Evolutionary conservation across 257 asterid species (phyloP), one percentile per base, ranked within the genome.

Genomic region (Paraleonurus japonicus): DNA sequence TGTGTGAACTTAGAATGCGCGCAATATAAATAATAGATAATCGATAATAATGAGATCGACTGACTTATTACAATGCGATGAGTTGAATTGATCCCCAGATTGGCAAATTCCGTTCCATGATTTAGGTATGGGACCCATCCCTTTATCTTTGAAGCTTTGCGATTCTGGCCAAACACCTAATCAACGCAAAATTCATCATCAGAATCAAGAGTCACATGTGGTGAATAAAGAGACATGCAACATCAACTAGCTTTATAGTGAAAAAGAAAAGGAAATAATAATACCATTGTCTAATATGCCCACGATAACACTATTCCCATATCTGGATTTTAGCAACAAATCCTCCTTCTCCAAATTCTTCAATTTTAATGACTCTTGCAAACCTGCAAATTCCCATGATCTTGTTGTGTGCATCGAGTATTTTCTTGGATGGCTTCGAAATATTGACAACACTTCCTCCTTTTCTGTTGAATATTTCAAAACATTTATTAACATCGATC

Each of bases 101-200:
- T 89, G 92, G 76, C 98, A 94, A 54, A 82, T 75, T 75, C 98
- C 98, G 66, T 87, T 90, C 98, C 98, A 94, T 27, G 81, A 72
- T 68, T 78, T 47, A 4, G 98, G 98, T 28, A 90, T 35, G 2
- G 89, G 82, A 5, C 85, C 96, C 88, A 90, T 69, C 37, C 86
- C 95, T 78, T 72, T 75, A 22, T 91, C 98, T 0, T 69, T 67
- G 60, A 90, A 90, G 83, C 97, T 90, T 76, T 82, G 63, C 0
- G 95, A 93, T 79, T 93, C 98, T 12, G 98, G 97, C 98, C 98
- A 93, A 61, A 89, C 77, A 32, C 98, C 98, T 93, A 80, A 73
- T 37, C 24, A 48, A 7, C 39, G 19, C 19, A 67, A 61, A 28
- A 51, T 20, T 26, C 47, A 61, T 26, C 47, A 61, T 8, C 7